Conservation (phyloP, 768 basidiomycete species). For the Lyophyllum shimeji region DNA sequence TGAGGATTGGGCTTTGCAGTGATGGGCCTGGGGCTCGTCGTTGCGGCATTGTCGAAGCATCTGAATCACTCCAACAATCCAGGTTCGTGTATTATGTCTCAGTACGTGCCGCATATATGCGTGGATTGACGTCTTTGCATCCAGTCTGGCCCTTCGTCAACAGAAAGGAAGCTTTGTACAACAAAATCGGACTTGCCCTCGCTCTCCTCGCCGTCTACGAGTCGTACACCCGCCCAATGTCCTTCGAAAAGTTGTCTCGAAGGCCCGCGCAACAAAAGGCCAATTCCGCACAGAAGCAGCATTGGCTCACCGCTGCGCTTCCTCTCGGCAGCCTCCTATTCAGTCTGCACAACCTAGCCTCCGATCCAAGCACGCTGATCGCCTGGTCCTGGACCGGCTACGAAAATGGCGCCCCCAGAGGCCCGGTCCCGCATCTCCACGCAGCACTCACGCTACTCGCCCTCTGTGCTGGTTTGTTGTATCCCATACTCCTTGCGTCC, state of each 20-base stretch:
- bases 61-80: slow-evolving; percentile 82
- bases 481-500: slow-evolving; percentile 28
- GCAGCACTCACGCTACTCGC: slow-evolving; percentile 67
- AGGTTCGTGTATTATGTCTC: slow-evolving; percentile 38
- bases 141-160: slow-evolving; percentile 81
- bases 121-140: slow-evolving; percentile 3
- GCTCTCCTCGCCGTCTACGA: slow-evolving; percentile 61
- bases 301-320: slow-evolving; percentile 37
- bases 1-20: slow-evolving; percentile 38
- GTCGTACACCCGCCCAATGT: slow-evolving; percentile 40
- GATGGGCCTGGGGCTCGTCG: slow-evolving; percentile 61
- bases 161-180: slow-evolving; percentile 57
- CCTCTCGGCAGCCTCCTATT: slow-evolving; percentile 71
- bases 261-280: neutral
- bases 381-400: slow-evolving; percentile 94
- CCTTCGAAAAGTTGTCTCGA: too few relatives aligned
- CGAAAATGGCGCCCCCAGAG: slow-evolving; percentile 53
- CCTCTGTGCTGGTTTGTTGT: slow-evolving; percentile 55
- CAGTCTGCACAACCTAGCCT: slow-evolving; percentile 67
- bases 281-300: neutral
- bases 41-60: slow-evolving; percentile 72
- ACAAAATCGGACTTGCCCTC: slow-evolving; percentile 61
- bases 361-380: slow-evolving; percentile 76
- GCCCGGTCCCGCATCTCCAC: slow-evolving; percentile 73
- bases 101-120: neutral